Percentiles rank a stretch among this genome's conserved stretches.
These are phyloP conservation scores for Leptodontidium sp. DNA, from an alignment of 2,329 filamentous ascomycete species.

Conservation along the genomic window DNA sequence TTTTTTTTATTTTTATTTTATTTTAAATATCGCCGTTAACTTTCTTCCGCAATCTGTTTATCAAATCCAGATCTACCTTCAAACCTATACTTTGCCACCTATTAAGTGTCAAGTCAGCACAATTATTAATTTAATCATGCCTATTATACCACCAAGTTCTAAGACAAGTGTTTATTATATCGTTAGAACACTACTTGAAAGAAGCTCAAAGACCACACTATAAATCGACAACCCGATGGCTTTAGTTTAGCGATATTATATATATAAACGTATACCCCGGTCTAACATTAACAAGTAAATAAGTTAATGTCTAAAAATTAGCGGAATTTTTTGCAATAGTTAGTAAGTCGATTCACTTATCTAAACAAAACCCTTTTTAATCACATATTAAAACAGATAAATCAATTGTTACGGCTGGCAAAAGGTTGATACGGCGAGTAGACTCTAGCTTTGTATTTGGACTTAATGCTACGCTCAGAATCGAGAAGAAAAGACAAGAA, in stretches of 20 bases:
- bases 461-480: too few species aligned
- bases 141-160: slow-evolving; percentile 30
- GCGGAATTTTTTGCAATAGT: slow-evolving; percentile 35
- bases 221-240: slow-evolving; percentile 32
- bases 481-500: too few species aligned
- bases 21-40: too few species aligned
- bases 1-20: too few species aligned
- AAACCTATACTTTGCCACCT: too few species aligned
- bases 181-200: slow-evolving; percentile 42
- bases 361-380: background rate
- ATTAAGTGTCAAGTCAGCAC: background rate
- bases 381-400: slow-evolving; percentile 33
- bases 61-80: too few species aligned
- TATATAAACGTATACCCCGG: slow-evolving; percentile 39
- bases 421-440: too few species aligned
- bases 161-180: slow-evolving; percentile 37
- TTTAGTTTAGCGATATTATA: slow-evolving; percentile 34
- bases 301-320: slow-evolving; percentile 39
- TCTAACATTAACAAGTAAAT: slow-evolving; percentile 31
- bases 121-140: slow-evolving; percentile 14
- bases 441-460: too few species aligned
- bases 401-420: slow-evolving; percentile 17
- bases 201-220: slow-evolving; percentile 40
- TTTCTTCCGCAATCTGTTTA: too few species aligned
- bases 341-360: slow-evolving; percentile 29